Evolutionary conservation across 2,329 filamentous ascomycete species (phyloP), one percentile per base, ranked within the genome.

Genomic region (Thyridium curvatum): DNA sequence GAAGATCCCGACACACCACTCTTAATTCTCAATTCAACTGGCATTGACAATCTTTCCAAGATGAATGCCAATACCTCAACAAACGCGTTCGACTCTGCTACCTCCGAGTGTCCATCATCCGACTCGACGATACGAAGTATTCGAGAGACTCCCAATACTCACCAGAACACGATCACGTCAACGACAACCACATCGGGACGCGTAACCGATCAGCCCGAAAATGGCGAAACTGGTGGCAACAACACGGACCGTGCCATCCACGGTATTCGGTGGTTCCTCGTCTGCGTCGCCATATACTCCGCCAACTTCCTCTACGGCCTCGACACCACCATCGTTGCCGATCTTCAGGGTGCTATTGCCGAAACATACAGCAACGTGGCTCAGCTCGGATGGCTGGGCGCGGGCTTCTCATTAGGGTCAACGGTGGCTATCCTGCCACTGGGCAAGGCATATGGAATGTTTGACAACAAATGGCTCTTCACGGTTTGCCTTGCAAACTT

Each of bases 331-430:
- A 37, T 37, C 35, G 35, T 48, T 0, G 71, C 69, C 18, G 62
- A 68, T 46, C 56, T 73, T 13, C 64, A 69, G 36, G 60, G 60
- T 0, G 45, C 52, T 4, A 61, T 69, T 9, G 51, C 65, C 8
- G 44, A 54, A 12, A 47, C 49, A 2, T 66, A 66, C 32, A 49
- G 54, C 18, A 48, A 58, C 8, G 45, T 65, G 17, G 40, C 52
- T 2, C 60, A 66, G 37, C 50, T 72, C 3, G 53, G 58, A 8
- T 72, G 69, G 68, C 48, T 69, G 45, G 5, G 47, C 48, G 35
- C 55, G 50, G 1, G 47, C 59, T 2, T 71, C 71, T 18, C 18
- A 2, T 13, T 38, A 13, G 30, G 29, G 15, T 32, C 30, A 13
- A 18, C 30, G 3, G 36, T 30, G 10, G 28, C 30, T 9, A 31